Conservation (phyloP, 2,329 filamentous ascomycete species). For the Paraphoma sp. region DNA sequence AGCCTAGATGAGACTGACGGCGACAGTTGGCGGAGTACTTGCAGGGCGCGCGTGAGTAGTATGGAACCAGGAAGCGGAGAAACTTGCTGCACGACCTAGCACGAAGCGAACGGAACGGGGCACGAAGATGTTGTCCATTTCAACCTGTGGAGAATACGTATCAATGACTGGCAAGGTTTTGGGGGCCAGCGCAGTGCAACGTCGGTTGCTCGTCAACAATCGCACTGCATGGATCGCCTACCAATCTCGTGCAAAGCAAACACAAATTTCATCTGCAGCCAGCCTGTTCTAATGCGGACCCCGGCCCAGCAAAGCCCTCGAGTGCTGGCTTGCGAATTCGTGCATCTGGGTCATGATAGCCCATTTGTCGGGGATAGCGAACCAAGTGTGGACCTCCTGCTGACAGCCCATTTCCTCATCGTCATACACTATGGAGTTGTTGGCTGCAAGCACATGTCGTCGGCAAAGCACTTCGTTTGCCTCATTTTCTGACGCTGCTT, state of each 20-base stretch:
- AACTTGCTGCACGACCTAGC: too few species aligned
- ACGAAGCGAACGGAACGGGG: too few species aligned
- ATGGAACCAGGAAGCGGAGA: too few species aligned
- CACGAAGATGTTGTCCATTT: too few species aligned
- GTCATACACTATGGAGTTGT: conserved; percentile 61
- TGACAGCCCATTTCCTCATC: conserved; percentile 44
- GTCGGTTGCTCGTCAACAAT: conserved; percentile 14
- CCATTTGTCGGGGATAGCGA: conserved; percentile 5
- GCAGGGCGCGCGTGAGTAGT: too few species aligned
- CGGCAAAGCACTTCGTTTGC: conserved; percentile 58
- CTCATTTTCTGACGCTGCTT: conserved; percentile 1
- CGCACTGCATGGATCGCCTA: conserved; percentile 15
- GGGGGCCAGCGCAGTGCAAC: conserved; percentile 6
- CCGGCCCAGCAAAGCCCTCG: conserved; percentile 38
- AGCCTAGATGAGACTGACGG: too few species aligned
- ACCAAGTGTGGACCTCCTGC: conserved; percentile 12
- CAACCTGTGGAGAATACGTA: too few species aligned
- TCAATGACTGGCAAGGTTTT: too few species aligned
- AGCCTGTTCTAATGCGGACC: conserved; percentile 23
- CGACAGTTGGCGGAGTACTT: too few species aligned
- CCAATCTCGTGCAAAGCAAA: conserved; percentile 2
- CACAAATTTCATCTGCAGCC: conserved; percentile 1
- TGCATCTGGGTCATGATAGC: conserved; percentile 11
- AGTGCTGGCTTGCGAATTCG: conserved; percentile 28
- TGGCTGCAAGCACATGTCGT: conserved; percentile 62